Percentiles rank a stretch among this genome's conserved stretches.
Conservation (phyloP, 768 basidiomycete genomes). For the Trichaptum fuscoviolaceum region DNA sequence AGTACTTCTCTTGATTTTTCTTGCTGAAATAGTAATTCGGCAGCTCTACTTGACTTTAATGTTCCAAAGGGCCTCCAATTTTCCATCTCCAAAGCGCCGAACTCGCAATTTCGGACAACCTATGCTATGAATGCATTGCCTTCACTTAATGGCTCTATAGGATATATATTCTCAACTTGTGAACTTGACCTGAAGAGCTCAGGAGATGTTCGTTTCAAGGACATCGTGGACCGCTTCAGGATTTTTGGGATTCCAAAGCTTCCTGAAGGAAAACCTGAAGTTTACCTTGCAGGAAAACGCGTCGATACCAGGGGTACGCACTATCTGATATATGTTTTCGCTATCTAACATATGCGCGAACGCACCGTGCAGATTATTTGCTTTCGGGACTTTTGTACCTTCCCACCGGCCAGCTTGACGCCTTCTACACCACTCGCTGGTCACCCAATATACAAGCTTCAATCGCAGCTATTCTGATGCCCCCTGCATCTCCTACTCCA, state of each 20-base stretch:
- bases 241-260: constrained; percentile 76
- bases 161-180: constrained; percentile 91
- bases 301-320: constrained; percentile 69
- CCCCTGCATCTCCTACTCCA: constrained; percentile 40
- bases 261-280: constrained; percentile 75
- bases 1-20: constrained; percentile 1
- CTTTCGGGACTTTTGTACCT: constrained; percentile 90
- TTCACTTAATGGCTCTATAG: constrained; percentile 86
- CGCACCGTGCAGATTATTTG: constrained; percentile 68
- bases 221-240: constrained; percentile 85
- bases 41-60: constrained; percentile 88
- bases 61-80: constrained; percentile 78
- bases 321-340: constrained; percentile 1
- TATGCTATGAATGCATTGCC: constrained; percentile 93
- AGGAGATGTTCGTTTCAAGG: constrained; percentile 72
- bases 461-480: constrained; percentile 83
- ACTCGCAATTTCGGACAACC: constrained; percentile 81
- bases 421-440: constrained; percentile 79
- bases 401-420: constrained; percentile 84
- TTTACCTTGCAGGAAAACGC: constrained; percentile 76
- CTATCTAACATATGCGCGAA: constrained; percentile 17
- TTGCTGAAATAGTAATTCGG: constrained; percentile 11
- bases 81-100: constrained; percentile 84
- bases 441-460: constrained; percentile 75
- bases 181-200: constrained; percentile 68